These are phyloP conservation scores for Fusarium sacchari DNA, from an alignment of 2,329 filamentous ascomycete species.

Conservation along the genomic window DNA sequence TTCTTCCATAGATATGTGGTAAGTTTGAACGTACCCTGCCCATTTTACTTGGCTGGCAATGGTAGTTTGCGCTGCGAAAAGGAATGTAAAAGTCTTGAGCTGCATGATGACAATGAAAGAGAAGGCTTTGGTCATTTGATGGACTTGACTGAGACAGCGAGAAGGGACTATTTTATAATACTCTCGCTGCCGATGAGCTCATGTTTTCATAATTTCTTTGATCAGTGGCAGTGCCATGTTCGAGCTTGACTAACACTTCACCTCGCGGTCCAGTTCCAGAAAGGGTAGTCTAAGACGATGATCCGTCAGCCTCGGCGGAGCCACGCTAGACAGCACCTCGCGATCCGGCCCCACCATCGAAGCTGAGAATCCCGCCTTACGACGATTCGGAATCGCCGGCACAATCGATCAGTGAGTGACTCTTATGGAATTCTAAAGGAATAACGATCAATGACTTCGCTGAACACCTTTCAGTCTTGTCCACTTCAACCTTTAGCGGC, in stretches of 20 bases:
- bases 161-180: not conserved
- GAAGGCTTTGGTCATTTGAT: no score
- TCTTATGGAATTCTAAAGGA: rapidly evolving
- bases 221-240: not conserved
- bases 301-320: not conserved
- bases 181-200: not conserved
- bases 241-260: not conserved
- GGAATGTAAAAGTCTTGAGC: not conserved
- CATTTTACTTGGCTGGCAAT: not conserved
- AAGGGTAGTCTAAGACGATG: not conserved
- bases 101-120: not conserved
- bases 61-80: not conserved
- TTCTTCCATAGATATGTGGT: rapidly evolving
- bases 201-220: not conserved
- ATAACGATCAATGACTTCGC: no score
- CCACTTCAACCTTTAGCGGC: not conserved
- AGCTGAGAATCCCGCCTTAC: not conserved
- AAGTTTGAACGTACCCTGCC: not conserved
- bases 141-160: not conserved
- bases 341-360: not conserved
- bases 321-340: not conserved
- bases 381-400: not conserved
- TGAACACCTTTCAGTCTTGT: not conserved
- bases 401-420: not conserved
- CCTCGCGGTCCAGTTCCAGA: not conserved